Conservation (phyloP, 2,329 filamentous ascomycete species). For the Pestalotiopsis sp. region DNA sequence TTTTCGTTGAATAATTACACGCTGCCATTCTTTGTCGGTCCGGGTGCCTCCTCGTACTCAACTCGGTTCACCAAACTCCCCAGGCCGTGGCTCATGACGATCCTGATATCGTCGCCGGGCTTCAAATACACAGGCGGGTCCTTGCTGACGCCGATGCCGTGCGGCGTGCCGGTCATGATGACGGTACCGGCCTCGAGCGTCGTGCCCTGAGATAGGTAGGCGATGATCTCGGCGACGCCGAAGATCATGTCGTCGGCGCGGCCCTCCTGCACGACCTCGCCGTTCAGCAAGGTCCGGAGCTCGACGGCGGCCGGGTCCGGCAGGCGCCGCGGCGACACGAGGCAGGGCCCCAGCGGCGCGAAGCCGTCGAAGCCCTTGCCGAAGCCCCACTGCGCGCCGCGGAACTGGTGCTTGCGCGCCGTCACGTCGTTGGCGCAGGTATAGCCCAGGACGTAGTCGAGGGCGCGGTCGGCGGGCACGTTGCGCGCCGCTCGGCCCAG, state of each 20-base stretch:
- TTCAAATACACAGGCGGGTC: slow-evolving; percentile 15
- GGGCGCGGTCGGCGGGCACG: slow-evolving; percentile 40
- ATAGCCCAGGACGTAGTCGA: slow-evolving; percentile 48
- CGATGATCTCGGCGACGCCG: slow-evolving; percentile 29
- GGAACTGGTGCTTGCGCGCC: slow-evolving; percentile 45
- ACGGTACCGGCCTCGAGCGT: slow-evolving; percentile 28
- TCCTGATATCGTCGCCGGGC: slow-evolving; percentile 15
- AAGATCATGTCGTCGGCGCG: slow-evolving; percentile 29
- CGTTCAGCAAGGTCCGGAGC: slow-evolving; percentile 25
- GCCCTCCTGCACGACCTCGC: slow-evolving; percentile 24
- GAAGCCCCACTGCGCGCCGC: slow-evolving; percentile 51
- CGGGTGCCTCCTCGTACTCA: slow-evolving; percentile 2
- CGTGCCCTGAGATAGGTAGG: slow-evolving; percentile 26
- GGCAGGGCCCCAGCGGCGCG: slow-evolving; percentile 46
- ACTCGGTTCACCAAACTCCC: slow-evolving; percentile 10
- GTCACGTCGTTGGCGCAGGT: slow-evolving; percentile 50
- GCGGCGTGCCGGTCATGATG: slow-evolving; percentile 30
- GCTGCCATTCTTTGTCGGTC: not conserved
- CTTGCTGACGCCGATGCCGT: slow-evolving; percentile 16
- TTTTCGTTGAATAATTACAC: not conserved
- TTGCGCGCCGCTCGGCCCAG: slow-evolving; percentile 34
- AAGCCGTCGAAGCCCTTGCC: slow-evolving; percentile 52
- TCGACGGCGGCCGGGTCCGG: slow-evolving; percentile 4
- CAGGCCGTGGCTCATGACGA: slow-evolving; percentile 40
- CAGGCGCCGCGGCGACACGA: slow-evolving; percentile 24